phyloP scores from a whole-genome alignment of 495 filamentous ascomycete genomes.

The Penicillium verhagenii region DNA sequence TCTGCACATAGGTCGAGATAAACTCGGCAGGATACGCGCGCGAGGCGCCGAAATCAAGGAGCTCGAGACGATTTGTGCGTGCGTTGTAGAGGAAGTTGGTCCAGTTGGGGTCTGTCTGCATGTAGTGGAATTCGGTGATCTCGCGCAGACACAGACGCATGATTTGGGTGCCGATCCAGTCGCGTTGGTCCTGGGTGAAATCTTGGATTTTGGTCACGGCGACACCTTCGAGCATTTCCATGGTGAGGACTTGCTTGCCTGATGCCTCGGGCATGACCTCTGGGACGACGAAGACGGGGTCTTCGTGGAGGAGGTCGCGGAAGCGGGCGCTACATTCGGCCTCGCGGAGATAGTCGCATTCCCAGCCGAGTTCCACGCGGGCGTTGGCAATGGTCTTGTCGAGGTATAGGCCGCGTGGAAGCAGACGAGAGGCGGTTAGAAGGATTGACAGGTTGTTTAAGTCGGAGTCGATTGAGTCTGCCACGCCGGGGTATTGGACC shows the following conservation, averaged over 20 bases:
- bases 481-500: constrained; percentile 96
- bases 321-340: constrained; percentile 76
- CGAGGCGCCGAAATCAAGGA: constrained; percentile 93
- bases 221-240: constrained; percentile 83
- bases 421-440: constrained; percentile 80
- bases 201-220: constrained; percentile 80
- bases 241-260: constrained; percentile 85
- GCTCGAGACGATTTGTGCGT: constrained; percentile 69
- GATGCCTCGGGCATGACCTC: constrained; percentile 74
- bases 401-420: constrained; percentile 90
- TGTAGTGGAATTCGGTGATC: constrained; percentile 89
- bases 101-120: constrained; percentile 99
- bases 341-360: constrained; percentile 93
- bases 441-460: constrained; percentile 88
- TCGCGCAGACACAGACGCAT: constrained; percentile 91
- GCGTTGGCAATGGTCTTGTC: constrained; percentile 98
- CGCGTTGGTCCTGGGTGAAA: constrained; percentile 76
- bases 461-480: constrained; percentile 92
- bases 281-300: constrained; percentile 78
- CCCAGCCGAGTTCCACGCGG: constrained; percentile 89
- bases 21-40: constrained; percentile 81
- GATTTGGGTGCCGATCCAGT: constrained; percentile 90
- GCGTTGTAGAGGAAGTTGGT: constrained; percentile 97
- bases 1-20: constrained; percentile 70
- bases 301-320: constrained; percentile 65